These are phyloP conservation scores for Kwoniella bestiolae DNA, from an alignment of 768 basidiomycete genomes.

Conservation along the genomic window DNA sequence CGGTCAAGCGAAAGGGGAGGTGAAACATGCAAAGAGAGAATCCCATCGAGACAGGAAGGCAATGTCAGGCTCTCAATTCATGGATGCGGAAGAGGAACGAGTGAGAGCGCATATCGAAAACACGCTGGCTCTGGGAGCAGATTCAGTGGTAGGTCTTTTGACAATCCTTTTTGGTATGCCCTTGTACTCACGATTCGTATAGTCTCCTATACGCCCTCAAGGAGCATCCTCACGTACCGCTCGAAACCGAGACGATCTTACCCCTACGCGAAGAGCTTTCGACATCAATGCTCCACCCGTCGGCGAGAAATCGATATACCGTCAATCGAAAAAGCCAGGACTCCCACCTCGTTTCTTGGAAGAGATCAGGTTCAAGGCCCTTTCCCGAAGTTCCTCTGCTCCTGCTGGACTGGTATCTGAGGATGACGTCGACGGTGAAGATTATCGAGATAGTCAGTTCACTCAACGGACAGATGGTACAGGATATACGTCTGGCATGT, in stretches of 20 bases:
- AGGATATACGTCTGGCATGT: constrained; percentile 65
- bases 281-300: constrained; percentile 44
- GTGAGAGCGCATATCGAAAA: constrained; percentile 86
- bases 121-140: constrained; percentile 70
- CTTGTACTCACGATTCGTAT: constrained; percentile 3
- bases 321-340: constrained; percentile 35
- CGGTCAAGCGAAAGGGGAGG: constrained; percentile 30
- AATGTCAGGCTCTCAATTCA: constrained; percentile 55
- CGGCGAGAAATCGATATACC: constrained; percentile 46
- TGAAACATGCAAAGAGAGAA: constrained; percentile 28
- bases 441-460: constrained; percentile 61
- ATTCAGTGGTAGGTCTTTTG: constrained; percentile 55
- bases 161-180: not conserved
- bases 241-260: constrained; percentile 42
- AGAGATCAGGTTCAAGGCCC: constrained; percentile 48
- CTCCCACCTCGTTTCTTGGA: constrained; percentile 55
- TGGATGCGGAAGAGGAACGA: constrained; percentile 57
- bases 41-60: constrained; percentile 42
- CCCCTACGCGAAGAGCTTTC: constrained; percentile 24
- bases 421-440: constrained; percentile 63
- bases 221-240: constrained; percentile 37
- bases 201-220: constrained; percentile 38
- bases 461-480: constrained; percentile 67
- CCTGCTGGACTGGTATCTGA: constrained; percentile 39
- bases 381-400: constrained; percentile 51